Percentiles rank a stretch among this genome's conserved stretches.
Conservation (phyloP, 108 stramenopile genomes). For the Asterionellopsis glacialis region DNA sequence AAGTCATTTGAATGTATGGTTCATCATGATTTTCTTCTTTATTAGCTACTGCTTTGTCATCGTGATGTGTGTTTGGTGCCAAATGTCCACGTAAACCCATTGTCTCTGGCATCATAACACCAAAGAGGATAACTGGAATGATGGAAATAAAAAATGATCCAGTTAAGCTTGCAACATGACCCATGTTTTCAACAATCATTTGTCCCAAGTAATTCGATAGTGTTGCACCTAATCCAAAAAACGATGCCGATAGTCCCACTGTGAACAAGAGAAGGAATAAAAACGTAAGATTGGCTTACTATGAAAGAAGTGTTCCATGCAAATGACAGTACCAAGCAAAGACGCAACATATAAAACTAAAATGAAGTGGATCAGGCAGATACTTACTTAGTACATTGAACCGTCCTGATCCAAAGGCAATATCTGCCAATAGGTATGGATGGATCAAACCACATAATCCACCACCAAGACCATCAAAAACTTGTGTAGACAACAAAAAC, state of each 20-base stretch:
- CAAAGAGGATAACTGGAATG: slow-evolving; percentile 67
- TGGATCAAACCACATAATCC: slow-evolving; percentile 80
- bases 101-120: slow-evolving; percentile 75
- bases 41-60: no score
- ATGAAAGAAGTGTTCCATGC: neutral
- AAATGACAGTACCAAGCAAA: neutral
- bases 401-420: slow-evolving; percentile 83
- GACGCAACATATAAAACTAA: neutral
- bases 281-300: no score
- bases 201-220: slow-evolving; percentile 80
- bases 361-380: neutral
- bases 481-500: slow-evolving; percentile 75
- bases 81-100: slow-evolving; percentile 41
- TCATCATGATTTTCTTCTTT: no score
- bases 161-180: slow-evolving; percentile 69
- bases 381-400: slow-evolving; percentile 82
- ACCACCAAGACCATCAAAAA: slow-evolving; percentile 80
- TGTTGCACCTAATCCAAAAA: slow-evolving; percentile 80
- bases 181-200: slow-evolving; percentile 66
- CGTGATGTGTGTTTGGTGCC: slow-evolving; percentile 28
- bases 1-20: no score
- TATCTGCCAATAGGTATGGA: slow-evolving; percentile 82
- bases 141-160: slow-evolving; percentile 69
- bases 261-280: neutral
- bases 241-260: slow-evolving; percentile 77